Base-by-base conservation (phyloP, 306 rosid species). In the Castanea sativa region DNA sequence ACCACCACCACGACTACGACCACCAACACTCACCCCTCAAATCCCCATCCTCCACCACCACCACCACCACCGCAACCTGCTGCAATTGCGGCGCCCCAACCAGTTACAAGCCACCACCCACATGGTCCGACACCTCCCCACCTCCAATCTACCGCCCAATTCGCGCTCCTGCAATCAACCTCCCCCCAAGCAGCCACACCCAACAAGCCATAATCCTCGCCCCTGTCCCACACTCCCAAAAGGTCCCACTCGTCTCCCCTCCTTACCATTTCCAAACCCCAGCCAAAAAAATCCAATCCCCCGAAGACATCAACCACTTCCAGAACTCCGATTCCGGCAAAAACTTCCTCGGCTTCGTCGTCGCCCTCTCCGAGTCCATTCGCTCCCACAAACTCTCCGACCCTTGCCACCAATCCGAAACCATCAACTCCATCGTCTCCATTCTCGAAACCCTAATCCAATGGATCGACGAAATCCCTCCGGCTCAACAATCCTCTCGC, bases 91-190 rank as follows among this genome's bases (percentile, higher is more conserved):
- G 98, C 8, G 94, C 89, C 35, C 88, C 98, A 21, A 90, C 95
- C 55, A 78, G 90, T 43, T 73, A 81, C 80, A 69, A 90, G 5
- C 84, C 92, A 0, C 92, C 87, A 0, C 87, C 93, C 0, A 4
- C 87, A 7, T 87, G 83, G 85, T 84, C 94, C 53, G 97, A 90
- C 10, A 81, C 64, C 74, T 89, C 98, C 1, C 98, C 97, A 1
- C 98, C 98, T 1, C 97, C 97, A 0, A 38, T 76, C 60, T 91
- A 95, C 88, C 93, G 97, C 2, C 98, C 99, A 70, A 95, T 93
- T 73, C 85, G 96, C 57, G 92, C 99, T 27, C 98, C 99, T 3
- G 98, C 98, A 2, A 56, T 93, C 63, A 86, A 89, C 77, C 79
- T 86, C 76, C 98, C 97, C 0, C 96, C 98, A 1, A 89, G 88